phyloP scores from a whole-genome alignment of 441 rosid species.

The Jatropha multifida region DNA sequence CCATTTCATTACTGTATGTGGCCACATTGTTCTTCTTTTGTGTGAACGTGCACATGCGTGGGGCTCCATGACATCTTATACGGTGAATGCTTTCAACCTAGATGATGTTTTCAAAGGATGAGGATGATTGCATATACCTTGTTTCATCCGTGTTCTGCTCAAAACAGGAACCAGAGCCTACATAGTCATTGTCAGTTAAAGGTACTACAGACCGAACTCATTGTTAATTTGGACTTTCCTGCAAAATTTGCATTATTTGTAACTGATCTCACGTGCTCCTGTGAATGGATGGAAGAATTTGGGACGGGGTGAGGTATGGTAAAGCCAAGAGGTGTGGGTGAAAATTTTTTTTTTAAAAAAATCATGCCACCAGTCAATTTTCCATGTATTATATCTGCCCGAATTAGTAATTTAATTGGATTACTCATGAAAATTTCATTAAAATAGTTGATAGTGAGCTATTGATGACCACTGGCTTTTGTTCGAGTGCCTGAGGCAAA shows the following conservation, averaged over 20 bases:
- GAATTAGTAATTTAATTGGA: slow-evolving; percentile 2
- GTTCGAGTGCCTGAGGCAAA: not conserved
- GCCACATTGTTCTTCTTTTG: slow-evolving; percentile 11
- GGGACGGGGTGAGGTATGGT: not conserved
- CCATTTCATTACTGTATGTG: not conserved
- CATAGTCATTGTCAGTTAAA: slow-evolving; percentile 5
- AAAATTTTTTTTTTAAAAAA: not conserved
- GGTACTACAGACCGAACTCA: slow-evolving; percentile 17
- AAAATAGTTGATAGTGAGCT: not conserved
- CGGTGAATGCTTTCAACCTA: not conserved
- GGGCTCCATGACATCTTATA: not conserved
- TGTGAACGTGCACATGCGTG: not conserved
- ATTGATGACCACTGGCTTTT: not conserved
- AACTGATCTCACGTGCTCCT: slow-evolving; percentile 13
- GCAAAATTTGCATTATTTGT: slow-evolving; percentile 5
- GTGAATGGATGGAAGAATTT: not conserved
- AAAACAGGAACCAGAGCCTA: not conserved
- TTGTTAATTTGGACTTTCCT: slow-evolving; percentile 12
- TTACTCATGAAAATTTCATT: not conserved
- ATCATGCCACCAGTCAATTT: not conserved
- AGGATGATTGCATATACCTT: not conserved
- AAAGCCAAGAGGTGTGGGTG: not conserved
- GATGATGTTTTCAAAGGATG: not conserved
- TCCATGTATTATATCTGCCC: not conserved
- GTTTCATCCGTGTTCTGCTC: not conserved